Conservation (phyloP, 768 basidiomycete genomes). For the Suillus placidus region DNA sequence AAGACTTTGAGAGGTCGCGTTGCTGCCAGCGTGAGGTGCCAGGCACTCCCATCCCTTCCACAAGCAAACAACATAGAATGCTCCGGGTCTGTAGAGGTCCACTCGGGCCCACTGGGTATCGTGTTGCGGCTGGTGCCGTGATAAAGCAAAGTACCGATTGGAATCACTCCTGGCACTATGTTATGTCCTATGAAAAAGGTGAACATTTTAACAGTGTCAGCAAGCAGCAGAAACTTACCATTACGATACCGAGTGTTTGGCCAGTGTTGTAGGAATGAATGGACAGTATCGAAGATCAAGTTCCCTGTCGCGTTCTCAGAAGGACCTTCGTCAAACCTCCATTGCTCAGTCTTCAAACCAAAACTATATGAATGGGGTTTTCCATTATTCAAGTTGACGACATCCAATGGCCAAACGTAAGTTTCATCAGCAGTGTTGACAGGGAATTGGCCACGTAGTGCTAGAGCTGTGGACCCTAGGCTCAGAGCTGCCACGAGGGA, state of each 20-base stretch:
- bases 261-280: conserved; percentile 41
- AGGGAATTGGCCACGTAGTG: neutral
- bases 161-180: conserved; percentile 37
- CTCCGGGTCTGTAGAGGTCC: conserved; percentile 40
- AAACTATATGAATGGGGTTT: neutral
- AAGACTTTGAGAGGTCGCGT: conserved; percentile 33
- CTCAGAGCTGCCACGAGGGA: neutral
- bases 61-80: conserved; percentile 40
- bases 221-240: conserved; percentile 18
- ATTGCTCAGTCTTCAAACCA: conserved; percentile 1
- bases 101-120: conserved; percentile 34
- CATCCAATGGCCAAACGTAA: neutral
- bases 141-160: conserved; percentile 40
- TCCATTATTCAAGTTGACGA: neutral
- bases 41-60: conserved; percentile 19
- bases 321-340: conserved; percentile 25
- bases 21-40: conserved; percentile 34
- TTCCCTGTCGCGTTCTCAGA: conserved; percentile 32
- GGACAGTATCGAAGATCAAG: conserved; percentile 39
- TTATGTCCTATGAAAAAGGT: conserved; percentile 25
- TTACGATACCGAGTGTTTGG: conserved; percentile 42
- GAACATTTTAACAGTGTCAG: neutral
- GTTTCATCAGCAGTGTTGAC: neutral
- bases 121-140: conserved; percentile 27
- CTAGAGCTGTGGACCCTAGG: neutral